A percentile compares a stretch with the other conserved stretches of the same genome.
phyloP scores from a whole-genome alignment of 768 basidiomycete genomes.

The Podaxis rugospora region DNA sequence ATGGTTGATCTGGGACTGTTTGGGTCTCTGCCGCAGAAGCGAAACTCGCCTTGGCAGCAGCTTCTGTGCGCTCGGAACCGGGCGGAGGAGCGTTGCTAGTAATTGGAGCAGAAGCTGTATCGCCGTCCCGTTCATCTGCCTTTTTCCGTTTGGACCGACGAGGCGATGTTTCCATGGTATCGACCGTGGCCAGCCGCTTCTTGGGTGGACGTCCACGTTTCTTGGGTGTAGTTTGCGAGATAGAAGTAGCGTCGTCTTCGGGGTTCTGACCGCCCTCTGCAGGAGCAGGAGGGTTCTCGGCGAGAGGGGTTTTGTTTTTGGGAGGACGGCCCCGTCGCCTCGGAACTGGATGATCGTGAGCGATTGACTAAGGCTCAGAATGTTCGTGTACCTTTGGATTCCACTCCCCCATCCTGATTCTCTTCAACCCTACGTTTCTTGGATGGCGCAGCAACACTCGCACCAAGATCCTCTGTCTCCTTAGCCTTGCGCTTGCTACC shows the following conservation, averaged over 20 bases:
- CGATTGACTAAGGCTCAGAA: background rate
- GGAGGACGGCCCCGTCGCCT: slow-evolving; percentile 39
- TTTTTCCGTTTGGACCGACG: background rate
- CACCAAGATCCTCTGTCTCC: background rate
- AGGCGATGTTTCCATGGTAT: background rate
- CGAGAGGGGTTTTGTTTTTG: slow-evolving; percentile 16
- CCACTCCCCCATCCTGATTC: background rate
- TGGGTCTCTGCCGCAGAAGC: background rate
- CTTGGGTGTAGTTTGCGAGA: slow-evolving; percentile 17
- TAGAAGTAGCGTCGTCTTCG: background rate
- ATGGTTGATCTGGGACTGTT: background rate
- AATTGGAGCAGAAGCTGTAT: background rate
- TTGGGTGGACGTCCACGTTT: slow-evolving; percentile 34
- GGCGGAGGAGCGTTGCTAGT: background rate
- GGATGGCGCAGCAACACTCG: background rate
- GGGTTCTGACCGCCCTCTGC: slow-evolving; percentile 5
- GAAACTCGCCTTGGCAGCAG: background rate
- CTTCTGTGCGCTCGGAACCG: background rate
- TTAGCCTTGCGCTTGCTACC: slow-evolving; percentile 2
- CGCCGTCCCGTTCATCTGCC: background rate
- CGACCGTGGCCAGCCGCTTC: background rate
- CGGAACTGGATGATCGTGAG: slow-evolving; percentile 9
- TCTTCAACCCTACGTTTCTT: background rate
- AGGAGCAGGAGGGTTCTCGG: background rate
- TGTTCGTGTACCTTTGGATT: background rate